Evolutionary conservation across 768 basidiomycete species (phyloP), one percentile per base, ranked within the genome.

Genomic region (Suillus lakei): DNA sequence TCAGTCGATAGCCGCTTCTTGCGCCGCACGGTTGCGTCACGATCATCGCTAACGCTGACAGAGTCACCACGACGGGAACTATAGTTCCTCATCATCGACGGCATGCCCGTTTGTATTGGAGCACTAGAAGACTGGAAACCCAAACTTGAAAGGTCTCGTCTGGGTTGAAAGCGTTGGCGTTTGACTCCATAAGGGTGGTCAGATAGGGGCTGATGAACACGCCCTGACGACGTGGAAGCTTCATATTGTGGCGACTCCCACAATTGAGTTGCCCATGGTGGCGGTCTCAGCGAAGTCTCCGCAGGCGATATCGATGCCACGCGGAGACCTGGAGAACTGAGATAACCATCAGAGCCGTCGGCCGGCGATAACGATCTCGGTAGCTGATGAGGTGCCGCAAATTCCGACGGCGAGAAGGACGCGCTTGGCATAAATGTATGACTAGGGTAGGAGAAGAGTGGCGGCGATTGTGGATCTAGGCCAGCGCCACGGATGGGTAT

Each of bases 101-200:
- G 82, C 32, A 79, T 77, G 64, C 81, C 82, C 3, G 81, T 74
- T 58, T 87, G 84, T 8, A 80, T 76, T 23, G 91, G 91, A 1
- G 91, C 91, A 67, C 90, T 91, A 12, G 90, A 84, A 13, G 91
- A 89, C 61, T 86, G 86, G 79, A 93, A 91, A 21, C 80, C 79
- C 36, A 87, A 78, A n/a, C 86, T 74, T 58, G 77, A 75, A 62
- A 73, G 53, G 66, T 79, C 72, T 72, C 71, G 85, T 79, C 69
- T 83, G 77, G 71, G 83, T 9, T 72, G 75, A 64, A 77, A 73
- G 51, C 72, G 76, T 38, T 76, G 83, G 23, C 77, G 74, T 69
- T 79, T 81, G 48, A 80, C 79, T 43, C 80, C 76, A 71, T 79
- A 81, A 64, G 76, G 77, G 67, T 80, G 81, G 53, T 82, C 79